These are phyloP conservation scores for Carex cristatella DNA, from an alignment of 176 grass and related monocot genomes.

Conservation along the genomic window DNA sequence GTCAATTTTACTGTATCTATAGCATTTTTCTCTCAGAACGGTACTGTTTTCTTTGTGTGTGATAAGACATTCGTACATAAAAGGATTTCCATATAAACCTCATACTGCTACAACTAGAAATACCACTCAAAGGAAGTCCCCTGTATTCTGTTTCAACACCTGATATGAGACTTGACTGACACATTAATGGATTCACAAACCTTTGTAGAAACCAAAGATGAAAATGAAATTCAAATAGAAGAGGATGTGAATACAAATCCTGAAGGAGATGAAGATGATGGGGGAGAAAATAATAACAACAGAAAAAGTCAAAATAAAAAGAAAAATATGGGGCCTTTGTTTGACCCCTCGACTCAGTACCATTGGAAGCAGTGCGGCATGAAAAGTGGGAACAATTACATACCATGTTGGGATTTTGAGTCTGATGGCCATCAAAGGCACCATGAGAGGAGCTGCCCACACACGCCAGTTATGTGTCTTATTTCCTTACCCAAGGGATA, in stretches of 20 bases:
- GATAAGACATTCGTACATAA: background rate
- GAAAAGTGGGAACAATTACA: conserved; percentile 64
- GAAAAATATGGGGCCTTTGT: conserved; percentile 65
- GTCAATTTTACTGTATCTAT: too few species aligned
- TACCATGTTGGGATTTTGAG: conserved; percentile 80
- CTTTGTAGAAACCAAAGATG: conserved; percentile 17
- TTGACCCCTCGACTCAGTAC: conserved; percentile 47
- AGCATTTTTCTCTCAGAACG: too few species aligned
- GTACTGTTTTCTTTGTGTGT: background rate
- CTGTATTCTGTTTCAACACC: background rate
- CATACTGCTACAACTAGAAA: background rate
- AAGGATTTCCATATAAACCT: background rate
- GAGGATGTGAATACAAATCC: conserved; percentile 18
- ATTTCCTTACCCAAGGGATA: conserved; percentile 79
- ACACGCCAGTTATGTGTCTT: conserved; percentile 58
- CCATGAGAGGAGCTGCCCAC: conserved; percentile 77
- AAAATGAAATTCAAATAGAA: conserved; percentile 13
- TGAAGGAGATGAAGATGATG: conserved; percentile 23
- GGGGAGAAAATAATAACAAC: conserved; percentile 3
- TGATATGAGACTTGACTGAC: background rate
- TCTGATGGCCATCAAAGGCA: conserved; percentile 63
- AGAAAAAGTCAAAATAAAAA: background rate
- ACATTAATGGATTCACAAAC: background rate
- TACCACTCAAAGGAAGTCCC: background rate
- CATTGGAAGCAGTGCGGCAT: conserved; percentile 77